Base-by-base conservation (phyloP, 192 early-diverging fungal genomes). In the Coemansia sp. region DNA sequence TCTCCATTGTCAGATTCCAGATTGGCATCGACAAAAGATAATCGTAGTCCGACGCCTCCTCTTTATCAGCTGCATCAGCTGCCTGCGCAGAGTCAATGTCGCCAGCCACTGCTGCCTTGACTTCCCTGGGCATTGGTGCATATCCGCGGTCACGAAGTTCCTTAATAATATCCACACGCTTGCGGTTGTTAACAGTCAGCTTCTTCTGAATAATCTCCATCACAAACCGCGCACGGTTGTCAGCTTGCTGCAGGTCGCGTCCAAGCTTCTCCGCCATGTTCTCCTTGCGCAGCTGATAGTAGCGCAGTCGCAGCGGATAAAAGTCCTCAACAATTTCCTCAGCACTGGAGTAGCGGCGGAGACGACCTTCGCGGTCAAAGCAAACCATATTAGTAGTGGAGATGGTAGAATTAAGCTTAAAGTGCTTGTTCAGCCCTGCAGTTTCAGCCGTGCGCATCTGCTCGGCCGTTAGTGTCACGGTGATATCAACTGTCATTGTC, bases 321-420 rank as follows among this genome's bases (percentile, higher is more conserved):
- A 97, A 99, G 61, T 97, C 93, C 51, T 84, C 71, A 29, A 99
- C 69, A 42, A 99, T 93, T 25, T 92, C 88, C 61, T 92, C 87
- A 3, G 93, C 83, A 0, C 74, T 84, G 17, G 67, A 67, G 74
- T 94, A 97, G 74, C 91, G 93, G 57, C 87, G 85, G 57, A 99
- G 87, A 7, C 92, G 88, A 21, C 92, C 94, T 27, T 94, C 80
- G 21, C 84, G 77, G 84, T 99, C 93, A 72, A 97, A 97, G 76
- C 94, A 96, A 5, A 97, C 93, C 86, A 99, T 88, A 75, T 99
- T 99, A 20, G 86, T 86, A 0, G 93, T 96, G 4, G 88, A 70
- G 39, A 99, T 84, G 21, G 85, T 78, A 9, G 84, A 78, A 11
- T 78, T 74, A 6, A 95, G 72, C 77, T 94, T 95, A 71, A 99